Conservation (phyloP, 257 asterid genomes). For the Echium plantagineum region DNA sequence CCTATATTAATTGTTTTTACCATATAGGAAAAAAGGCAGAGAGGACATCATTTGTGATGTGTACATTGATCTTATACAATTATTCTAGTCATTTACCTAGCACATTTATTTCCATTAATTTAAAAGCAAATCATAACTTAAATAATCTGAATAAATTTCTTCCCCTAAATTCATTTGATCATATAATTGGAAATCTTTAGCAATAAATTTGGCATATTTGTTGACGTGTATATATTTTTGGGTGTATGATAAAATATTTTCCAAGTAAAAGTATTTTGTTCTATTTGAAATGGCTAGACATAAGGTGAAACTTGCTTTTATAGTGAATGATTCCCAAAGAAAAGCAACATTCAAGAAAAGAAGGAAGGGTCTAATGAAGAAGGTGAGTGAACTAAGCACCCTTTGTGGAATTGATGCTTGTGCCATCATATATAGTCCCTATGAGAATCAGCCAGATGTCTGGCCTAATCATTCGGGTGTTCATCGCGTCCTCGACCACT, state of each 20-base stretch:
- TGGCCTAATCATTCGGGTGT: slow-evolving; percentile 50
- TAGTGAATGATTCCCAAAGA: slow-evolving; percentile 47
- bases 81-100: neutral
- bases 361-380: slow-evolving; percentile 60
- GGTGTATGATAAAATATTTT: neutral
- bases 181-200: slow-evolving; percentile 16
- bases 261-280: neutral
- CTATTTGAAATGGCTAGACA: slow-evolving; percentile 39
- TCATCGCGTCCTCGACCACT: slow-evolving; percentile 23
- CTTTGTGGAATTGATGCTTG: slow-evolving; percentile 64
- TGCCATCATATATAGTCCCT: slow-evolving; percentile 55
- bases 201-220: slow-evolving; percentile 27
- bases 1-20: no score
- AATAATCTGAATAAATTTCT: no score
- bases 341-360: slow-evolving; percentile 66
- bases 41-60: no score
- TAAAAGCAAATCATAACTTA: neutral
- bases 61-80: neutral
- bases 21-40: no score
- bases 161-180: neutral
- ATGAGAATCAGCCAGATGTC: slow-evolving; percentile 43
- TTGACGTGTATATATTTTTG: slow-evolving; percentile 18
- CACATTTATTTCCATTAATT: neutral
- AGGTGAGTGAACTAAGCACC: slow-evolving; percentile 58
- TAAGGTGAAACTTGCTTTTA: slow-evolving; percentile 69